Evolutionary conservation across 2,329 filamentous ascomycete species (phyloP).

Genomic region (Pyricularia sp.): DNA sequence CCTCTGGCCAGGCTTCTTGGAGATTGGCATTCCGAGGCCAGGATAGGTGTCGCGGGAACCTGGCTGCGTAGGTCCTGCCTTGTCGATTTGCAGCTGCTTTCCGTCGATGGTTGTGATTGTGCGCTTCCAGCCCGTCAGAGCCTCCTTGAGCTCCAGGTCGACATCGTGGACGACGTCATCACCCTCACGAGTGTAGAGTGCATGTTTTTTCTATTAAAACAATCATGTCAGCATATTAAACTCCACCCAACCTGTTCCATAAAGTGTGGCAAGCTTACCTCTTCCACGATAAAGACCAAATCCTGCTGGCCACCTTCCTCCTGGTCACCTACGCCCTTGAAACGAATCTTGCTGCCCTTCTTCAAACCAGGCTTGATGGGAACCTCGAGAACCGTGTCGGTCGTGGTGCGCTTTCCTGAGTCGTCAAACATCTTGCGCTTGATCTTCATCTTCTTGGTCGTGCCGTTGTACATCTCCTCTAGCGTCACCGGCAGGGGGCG

Average conservation of each 20-base stretch:
- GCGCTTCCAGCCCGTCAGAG: conserved; percentile 84
- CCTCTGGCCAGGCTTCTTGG: conserved; percentile 75
- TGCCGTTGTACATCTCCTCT: conserved; percentile 81
- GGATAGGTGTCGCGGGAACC: conserved; percentile 77
- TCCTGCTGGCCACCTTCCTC: conserved; percentile 95
- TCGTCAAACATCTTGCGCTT: conserved; percentile 93
- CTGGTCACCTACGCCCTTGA: conserved; percentile 93
- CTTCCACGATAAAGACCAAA: conserved; percentile 86
- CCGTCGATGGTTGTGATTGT: conserved; percentile 93
- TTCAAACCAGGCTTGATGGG: conserved; percentile 94
- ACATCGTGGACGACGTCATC: conserved; percentile 76
- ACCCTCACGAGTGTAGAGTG: conserved; percentile 75
- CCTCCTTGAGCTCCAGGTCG: conserved; percentile 83
- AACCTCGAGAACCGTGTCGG: conserved; percentile 87
- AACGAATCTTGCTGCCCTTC: conserved; percentile 97
- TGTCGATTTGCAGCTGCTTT: conserved; percentile 71
- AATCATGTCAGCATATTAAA: conserved; percentile 28
- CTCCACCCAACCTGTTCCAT: conserved; percentile 5
- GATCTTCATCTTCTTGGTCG: conserved; percentile 96
- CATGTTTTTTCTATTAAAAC: conserved; percentile 65
- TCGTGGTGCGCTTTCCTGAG: conserved; percentile 72
- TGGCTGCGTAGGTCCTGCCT: conserved; percentile 76
- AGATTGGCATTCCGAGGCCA: conserved; percentile 84
- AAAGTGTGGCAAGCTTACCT: conserved; percentile 53
- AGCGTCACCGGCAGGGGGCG: conserved; percentile 70